Base-by-base conservation (phyloP, 2,329 filamentous ascomycete species). In the Knoxdaviesia capensis region DNA sequence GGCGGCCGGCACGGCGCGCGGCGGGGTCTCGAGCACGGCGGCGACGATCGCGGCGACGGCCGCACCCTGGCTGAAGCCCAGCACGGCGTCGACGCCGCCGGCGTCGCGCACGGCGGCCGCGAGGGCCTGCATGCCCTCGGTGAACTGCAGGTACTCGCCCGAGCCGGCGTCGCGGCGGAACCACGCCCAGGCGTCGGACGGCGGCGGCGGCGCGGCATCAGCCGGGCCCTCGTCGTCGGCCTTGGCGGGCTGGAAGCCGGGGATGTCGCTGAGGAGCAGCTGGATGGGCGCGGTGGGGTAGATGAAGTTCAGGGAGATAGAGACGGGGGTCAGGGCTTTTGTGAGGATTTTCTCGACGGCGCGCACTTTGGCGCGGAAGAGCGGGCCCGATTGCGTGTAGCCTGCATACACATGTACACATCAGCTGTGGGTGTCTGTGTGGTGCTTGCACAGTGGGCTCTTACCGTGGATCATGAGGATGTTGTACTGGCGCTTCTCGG, bases 291-390 rank as follows among this genome's bases (percentile, higher is more conserved):
- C 81, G 0, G 79, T 83, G 5, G 80, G 78, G 59, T 81, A 86
- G 53, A 74, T 59, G 42, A 84, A 66, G 4, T 58, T 64, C 48
- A 65, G 68, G 42, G 56, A 65, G 51, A 72, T 56, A 49, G 64
- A 63, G 43, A 70, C 60, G 38, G 77, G 69, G 2, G 69, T 59
- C 48, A 94, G 80, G 31, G 74, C 63, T 54, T 93, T 94, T 46
- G 65, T 59, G 44, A 94, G 70, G 42, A 78, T 65, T 59, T 94
- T 94, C 51, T 86, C 75, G 1, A 94, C 66, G 7, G 84, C 84
- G 57, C 85, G 82, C 38, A 84, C 92, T 64, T 94, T 94, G 57
- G 79, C 73, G 56, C 75, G 79, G 71, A 94, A 94, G 48, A 86
- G 66, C 4, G 77, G 60, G 4, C 87, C 86, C 31, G 83, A 92